Evolutionary conservation across 1,139 yeast genomes (phyloP).

Genomic region (Eremothecium coryli): DNA sequence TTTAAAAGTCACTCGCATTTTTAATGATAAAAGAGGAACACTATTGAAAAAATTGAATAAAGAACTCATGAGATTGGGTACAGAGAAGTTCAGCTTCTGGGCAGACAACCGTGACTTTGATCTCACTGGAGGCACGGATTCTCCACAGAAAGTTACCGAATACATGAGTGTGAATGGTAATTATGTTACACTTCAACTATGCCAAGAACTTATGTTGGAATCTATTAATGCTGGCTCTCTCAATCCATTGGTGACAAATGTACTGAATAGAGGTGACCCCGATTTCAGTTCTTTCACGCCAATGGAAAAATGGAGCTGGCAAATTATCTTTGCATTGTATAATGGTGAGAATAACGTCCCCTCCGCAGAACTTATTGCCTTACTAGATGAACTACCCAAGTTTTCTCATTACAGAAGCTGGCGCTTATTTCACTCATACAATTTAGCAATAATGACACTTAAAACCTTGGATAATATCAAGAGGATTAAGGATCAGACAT

Average conservation of each 20-base stretch:
- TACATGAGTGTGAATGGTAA: constrained; percentile 15
- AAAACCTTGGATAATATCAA: constrained; percentile 30
- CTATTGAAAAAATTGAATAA: constrained; percentile 13
- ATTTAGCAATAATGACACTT: constrained; percentile 23
- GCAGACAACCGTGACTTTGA: constrained; percentile 26
- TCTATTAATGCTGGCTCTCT: constrained; percentile 14
- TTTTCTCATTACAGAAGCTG: constrained; percentile 11
- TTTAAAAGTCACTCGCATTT: constrained; percentile 21
- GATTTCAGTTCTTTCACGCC: constrained; percentile 9
- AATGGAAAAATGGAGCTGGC: constrained; percentile 19
- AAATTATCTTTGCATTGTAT: constrained; percentile 17
- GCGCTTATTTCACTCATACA: constrained; percentile 21
- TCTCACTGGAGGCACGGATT: constrained; percentile 12
- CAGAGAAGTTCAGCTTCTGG: constrained; percentile 9
- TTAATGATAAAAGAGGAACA: constrained; percentile 24
- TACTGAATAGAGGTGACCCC: neutral
- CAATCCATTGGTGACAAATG: constrained; percentile 10
- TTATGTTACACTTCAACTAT: constrained; percentile 13
- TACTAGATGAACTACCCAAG: constrained; percentile 7
- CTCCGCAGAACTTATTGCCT: constrained; percentile 4
- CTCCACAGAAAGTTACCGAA: constrained; percentile 7
- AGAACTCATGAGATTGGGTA: constrained; percentile 8
- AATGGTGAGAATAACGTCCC: constrained; percentile 12
- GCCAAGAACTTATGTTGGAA: constrained; percentile 23
- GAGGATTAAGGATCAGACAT: constrained; percentile 19